phyloP scores from a whole-genome alignment of 192 early-diverging fungal genomes.

The Pilaira anomala region DNA sequence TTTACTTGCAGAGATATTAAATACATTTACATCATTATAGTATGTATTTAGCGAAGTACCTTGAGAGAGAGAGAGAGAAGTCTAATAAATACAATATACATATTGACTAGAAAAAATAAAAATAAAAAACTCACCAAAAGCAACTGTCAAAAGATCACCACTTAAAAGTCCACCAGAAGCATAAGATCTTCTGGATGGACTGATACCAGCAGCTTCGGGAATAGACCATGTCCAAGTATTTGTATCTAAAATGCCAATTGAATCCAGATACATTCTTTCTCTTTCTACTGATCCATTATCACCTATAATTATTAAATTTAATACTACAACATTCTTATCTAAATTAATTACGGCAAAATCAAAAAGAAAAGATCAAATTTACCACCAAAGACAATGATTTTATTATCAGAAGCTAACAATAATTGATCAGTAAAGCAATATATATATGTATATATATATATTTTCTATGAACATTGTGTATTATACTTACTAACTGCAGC shows the following conservation, averaged over 20 bases:
- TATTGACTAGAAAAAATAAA: background rate
- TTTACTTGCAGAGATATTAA: too few species aligned
- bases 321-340: background rate
- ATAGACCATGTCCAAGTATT: conserved; percentile 27
- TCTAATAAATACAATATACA: too few species aligned
- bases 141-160: background rate
- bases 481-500: too few species aligned
- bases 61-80: background rate
- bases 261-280: too few species aligned
- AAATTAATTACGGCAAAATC: background rate
- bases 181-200: conserved; percentile 24
- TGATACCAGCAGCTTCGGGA: conserved; percentile 16
- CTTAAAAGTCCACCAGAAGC: conserved; percentile 24
- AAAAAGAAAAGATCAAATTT: conserved; percentile 1
- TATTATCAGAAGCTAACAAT: too few species aligned
- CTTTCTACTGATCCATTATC: too few species aligned
- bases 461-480: too few species aligned
- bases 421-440: too few species aligned
- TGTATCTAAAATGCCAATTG: conserved; percentile 29
- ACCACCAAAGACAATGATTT: background rate
- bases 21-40: too few species aligned
- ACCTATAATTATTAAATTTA: conserved; percentile 2
- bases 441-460: too few species aligned
- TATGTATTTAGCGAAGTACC: too few species aligned
- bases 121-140: too few species aligned